Base-by-base conservation (phyloP, 805 yeast genomes). In the Ogataea ganodermae region DNA sequence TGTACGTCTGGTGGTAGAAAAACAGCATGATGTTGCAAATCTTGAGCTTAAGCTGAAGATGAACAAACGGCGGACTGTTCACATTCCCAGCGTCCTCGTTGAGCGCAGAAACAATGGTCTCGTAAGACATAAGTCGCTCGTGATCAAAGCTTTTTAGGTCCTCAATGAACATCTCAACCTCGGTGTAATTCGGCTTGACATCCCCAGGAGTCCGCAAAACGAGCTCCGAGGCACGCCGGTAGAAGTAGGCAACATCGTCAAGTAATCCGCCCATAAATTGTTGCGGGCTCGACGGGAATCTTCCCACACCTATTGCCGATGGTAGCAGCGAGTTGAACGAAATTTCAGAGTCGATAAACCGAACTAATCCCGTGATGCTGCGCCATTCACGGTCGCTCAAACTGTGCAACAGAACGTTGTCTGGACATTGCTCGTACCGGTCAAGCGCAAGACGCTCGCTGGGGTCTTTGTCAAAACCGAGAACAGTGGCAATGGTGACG, bases 261-360 rank as follows among this genome's bases (percentile, higher is more conserved):
- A 33, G 24, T 9, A 46, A 18, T 4, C 37, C 42, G 23, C 16
- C 14, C 26, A 31, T 13, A 14, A 33, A 9, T 4, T 22, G 21
- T 2, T 35, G 16, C 9, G 18, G 12, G 3, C 16, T 8, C n/a
- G n/a, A 5, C n/a, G 26, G 24, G 16, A 24, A 36, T 3, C 26
- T 17, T 8, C 37, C 27, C 13, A 21, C 35, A 3, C 26, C 2
- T 3, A 51, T 26, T 26, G 59, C 27, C 2, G 53, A 49, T 6
- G 64, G 63, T 2, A 49, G 40, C 21, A 66, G 61, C 2, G 65
- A 55, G 31, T 48, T 44, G 41, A 58, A 59, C 13, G 60, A 28
- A 18, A 52, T 48, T 18, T 60, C 54, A 3, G 59, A 48, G 49
- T 62, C 66, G 31, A 61, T 42, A 26, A 51, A 53, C 40, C 47